Percentiles rank a stretch among this genome's conserved stretches.
Conservation (phyloP, 2,329 filamentous ascomycete genomes). For the Daldinia sp. region DNA sequence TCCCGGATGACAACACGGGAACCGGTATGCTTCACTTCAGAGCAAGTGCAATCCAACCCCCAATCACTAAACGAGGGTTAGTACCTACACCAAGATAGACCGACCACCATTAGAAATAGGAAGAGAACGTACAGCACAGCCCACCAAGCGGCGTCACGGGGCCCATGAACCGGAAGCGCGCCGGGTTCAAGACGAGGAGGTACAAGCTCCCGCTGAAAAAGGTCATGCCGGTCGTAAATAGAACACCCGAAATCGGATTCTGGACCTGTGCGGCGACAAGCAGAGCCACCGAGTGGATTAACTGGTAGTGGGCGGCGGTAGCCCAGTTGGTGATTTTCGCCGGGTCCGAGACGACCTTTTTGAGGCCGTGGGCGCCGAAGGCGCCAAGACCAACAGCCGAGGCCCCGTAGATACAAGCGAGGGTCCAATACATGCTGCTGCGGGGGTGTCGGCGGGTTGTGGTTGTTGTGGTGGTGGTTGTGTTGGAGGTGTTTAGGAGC, state of each 20-base stretch:
- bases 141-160: slow-evolving; percentile 73
- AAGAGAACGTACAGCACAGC: slow-evolving; percentile 52
- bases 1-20: too few species aligned
- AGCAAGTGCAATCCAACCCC: slow-evolving; percentile 63
- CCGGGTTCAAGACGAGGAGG: slow-evolving; percentile 67
- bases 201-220: slow-evolving; percentile 74
- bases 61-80: slow-evolving; percentile 56
- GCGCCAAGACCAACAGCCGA: slow-evolving; percentile 68
- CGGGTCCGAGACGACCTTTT: slow-evolving; percentile 67
- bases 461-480: not conserved
- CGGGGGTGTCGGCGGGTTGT: not conserved
- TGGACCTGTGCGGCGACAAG: slow-evolving; percentile 61
- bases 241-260: slow-evolving; percentile 62
- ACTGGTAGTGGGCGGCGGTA: slow-evolving; percentile 74
- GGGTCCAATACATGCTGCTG: slow-evolving; percentile 60
- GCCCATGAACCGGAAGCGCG: slow-evolving; percentile 66
- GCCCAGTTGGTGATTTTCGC: slow-evolving; percentile 65
- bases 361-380: slow-evolving; percentile 74
- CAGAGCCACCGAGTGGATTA: slow-evolving; percentile 68
- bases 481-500: not conserved
- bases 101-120: not conserved
- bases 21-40: slow-evolving; percentile 37
- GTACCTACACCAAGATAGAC: not conserved
- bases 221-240: slow-evolving; percentile 72
- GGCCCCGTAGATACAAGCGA: slow-evolving; percentile 70